Evolutionary conservation across 2,329 filamentous ascomycete species (phyloP), one percentile per base, ranked within the genome.

Genomic region (Claviceps pusilla): DNA sequence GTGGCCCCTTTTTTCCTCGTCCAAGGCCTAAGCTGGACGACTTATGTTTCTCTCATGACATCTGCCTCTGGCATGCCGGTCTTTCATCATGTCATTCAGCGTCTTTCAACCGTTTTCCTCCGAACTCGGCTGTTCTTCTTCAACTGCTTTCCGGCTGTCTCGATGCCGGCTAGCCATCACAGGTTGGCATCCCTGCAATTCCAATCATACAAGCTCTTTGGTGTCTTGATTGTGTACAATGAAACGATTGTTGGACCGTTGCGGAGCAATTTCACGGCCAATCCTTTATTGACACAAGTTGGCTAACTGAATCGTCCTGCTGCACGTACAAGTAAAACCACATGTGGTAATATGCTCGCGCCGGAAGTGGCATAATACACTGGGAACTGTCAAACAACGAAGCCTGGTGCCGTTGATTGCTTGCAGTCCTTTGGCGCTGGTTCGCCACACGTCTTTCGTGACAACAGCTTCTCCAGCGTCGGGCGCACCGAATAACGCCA

Each of bases 301-400:
- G 50, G 37, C 54, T 55, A 41, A 55, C 45, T 24, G 19, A 19
- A 31, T 28, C 12, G 11, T 28, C 16, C 39, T 37, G 33, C 16
- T 24, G 29, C 19, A 16, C 31, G n/a, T 33, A 54, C 62, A 61
- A 57, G 58, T 55, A 47, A 57, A 51, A 48, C 53, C 57, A 28
- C 35, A 37, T 39, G 12, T 33, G 6, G 55, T 61, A 46, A 52
- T 62, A 33, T 56, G 59, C 35, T 56, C 59, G 39, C 64, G 64
- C 45, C 66, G 66, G 52, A 66, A 70, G 58, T 74, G 71, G 71
- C 68, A 73, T 57, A 67, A 64, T 58, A 68, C 69, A 24, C 54
- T 62, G 24, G 57, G 60, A 31, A 59, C 63, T 37, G 57, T 63
- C 51, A 63, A 63, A 54, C 63, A 62, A 48, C 61, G 58, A 45